Percentiles rank a stretch among this genome's conserved stretches.
These are phyloP conservation scores for Nosema muscidifuracis DNA, from an alignment of 371 early-diverging fungal genomes.

Conservation along the genomic window DNA sequence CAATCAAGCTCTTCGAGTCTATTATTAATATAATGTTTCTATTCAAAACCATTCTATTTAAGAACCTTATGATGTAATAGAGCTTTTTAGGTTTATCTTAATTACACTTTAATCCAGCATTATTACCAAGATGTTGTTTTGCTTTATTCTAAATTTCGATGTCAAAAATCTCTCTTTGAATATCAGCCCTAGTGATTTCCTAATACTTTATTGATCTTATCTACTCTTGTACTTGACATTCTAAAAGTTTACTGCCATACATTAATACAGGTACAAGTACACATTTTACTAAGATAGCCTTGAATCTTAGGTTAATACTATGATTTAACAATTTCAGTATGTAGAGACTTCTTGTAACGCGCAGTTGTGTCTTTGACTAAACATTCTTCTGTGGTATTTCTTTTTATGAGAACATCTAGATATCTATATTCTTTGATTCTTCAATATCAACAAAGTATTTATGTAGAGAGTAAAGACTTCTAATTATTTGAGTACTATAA, in stretches of 20 bases:
- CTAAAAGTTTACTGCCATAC: background rate
- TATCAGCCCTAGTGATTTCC: background rate
- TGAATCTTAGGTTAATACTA: background rate
- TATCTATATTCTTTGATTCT: background rate
- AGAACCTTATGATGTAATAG: background rate
- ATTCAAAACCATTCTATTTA: background rate
- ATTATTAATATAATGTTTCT: background rate
- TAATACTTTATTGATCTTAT: background rate
- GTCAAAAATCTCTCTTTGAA: background rate
- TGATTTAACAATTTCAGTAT: background rate
- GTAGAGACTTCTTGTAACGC: background rate
- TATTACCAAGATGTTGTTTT: background rate
- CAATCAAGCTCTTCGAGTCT: background rate
- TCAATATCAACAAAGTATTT: background rate
- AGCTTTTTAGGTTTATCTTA: background rate
- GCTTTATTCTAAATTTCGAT: background rate
- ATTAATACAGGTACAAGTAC: background rate
- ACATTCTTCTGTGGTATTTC: background rate
- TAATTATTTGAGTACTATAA: background rate
- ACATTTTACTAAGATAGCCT: background rate
- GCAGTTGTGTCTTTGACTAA: background rate
- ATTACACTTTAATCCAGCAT: background rate
- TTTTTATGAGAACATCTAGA: background rate
- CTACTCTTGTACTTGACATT: slow-evolving; percentile 1
- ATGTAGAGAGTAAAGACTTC: background rate